Evolutionary conservation across 441 rosid species (phyloP).

Genomic region (Pelargonium fulgidum): DNA sequence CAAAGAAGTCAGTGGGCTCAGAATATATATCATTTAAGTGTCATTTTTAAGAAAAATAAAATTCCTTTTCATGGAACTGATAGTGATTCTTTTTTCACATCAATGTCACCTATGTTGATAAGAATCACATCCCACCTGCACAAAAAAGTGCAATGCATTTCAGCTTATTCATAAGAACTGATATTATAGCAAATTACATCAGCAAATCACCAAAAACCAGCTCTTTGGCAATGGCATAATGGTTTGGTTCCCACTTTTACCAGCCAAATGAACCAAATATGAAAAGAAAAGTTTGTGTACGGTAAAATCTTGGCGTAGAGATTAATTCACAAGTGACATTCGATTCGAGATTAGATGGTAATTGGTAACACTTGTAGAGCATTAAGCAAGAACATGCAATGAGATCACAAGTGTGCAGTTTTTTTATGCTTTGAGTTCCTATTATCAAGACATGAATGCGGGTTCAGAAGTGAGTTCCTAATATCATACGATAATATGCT

Average conservation of each 20-base stretch:
- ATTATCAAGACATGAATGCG: neutral
- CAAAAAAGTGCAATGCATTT: conserved; percentile 9
- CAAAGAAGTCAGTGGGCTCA: conserved; percentile 31
- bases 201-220: conserved; percentile 7
- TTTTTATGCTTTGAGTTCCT: neutral
- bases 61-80: conserved; percentile 13
- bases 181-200: conserved; percentile 10
- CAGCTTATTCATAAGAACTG: neutral
- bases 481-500: neutral
- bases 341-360: neutral
- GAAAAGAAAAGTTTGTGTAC: neutral
- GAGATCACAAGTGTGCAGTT: neutral
- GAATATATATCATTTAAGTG: conserved; percentile 25
- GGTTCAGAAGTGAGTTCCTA: neutral
- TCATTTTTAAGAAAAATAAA: no score
- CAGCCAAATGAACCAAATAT: conserved; percentile 12
- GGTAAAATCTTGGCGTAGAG: neutral
- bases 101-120: conserved; percentile 39
- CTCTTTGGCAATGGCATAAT: neutral
- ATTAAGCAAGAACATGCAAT: neutral
- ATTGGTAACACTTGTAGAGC: conserved; percentile 9
- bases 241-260: conserved; percentile 17
- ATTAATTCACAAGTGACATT: neutral
- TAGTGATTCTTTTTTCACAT: conserved; percentile 28
- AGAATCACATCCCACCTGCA: conserved; percentile 31